A percentile compares a stretch with the other conserved stretches of the same genome.
phyloP scores from a whole-genome alignment of 2,329 filamentous ascomycete genomes.

The Colletotrichum zoysiae region DNA sequence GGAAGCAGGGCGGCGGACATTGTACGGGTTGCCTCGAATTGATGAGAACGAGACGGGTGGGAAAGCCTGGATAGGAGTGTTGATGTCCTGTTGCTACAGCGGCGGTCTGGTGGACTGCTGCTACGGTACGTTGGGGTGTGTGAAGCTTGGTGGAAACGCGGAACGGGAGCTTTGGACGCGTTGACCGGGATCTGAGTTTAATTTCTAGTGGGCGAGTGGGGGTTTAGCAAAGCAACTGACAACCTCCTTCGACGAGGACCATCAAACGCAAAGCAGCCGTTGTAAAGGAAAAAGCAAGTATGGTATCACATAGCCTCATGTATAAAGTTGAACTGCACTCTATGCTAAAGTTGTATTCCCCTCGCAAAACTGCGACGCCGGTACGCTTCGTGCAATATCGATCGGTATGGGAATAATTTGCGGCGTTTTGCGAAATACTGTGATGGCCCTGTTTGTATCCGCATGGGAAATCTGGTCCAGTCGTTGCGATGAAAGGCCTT shows the following conservation, averaged over 20 bases:
- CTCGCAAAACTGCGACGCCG: not conserved
- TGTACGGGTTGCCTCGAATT: not conserved
- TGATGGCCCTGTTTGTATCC: not conserved
- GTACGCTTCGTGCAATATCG: not conserved
- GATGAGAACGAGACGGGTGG: not conserved
- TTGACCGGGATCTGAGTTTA: conserved; percentile 28
- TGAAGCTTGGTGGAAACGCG: not conserved
- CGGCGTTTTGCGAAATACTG: not conserved
- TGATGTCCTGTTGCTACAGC: not conserved
- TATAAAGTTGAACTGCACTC: not conserved
- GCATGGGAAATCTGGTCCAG: not conserved
- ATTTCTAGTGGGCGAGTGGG: conserved; percentile 3
- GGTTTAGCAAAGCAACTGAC: not conserved
- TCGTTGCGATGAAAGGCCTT: not conserved
- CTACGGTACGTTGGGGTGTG: not conserved
- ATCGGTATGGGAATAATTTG: too few species aligned
- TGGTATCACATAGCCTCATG: not conserved
- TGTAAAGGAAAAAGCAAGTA: not conserved
- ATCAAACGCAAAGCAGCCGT: not conserved
- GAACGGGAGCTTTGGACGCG: conserved; percentile 11
- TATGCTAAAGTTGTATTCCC: not conserved
- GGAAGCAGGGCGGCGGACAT: conserved; percentile 38
- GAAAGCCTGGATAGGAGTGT: not conserved
- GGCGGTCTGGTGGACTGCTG: not conserved
- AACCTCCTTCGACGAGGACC: not conserved